Evolutionary conservation across 139 green algal species (phyloP).

Genomic region (Haematococcus lacustris): DNA sequence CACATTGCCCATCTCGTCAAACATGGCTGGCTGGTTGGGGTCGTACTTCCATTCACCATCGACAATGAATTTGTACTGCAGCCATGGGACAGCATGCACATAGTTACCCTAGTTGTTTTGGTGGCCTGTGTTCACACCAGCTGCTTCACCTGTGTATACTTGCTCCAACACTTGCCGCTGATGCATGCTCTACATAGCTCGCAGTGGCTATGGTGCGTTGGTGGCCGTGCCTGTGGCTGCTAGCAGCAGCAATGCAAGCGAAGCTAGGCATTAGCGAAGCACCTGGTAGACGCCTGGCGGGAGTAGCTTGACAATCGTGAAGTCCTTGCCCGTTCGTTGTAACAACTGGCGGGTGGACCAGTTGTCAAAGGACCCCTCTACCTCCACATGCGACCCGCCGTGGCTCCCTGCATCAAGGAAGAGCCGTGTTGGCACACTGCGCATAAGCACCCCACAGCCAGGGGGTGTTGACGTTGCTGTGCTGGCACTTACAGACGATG

Average conservation of each 20-base stretch:
- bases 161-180: not conserved
- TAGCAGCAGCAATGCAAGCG: too few species aligned
- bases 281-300: conserved; percentile 90
- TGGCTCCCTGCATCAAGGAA: conserved; percentile 59
- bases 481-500: conserved; percentile 67
- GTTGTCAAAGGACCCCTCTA: conserved; percentile 96
- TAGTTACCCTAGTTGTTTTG: too few species aligned
- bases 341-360: conserved; percentile 80
- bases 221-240: too few species aligned
- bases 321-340: conserved; percentile 84
- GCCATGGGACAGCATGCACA: too few species aligned
- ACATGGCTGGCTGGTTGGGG: conserved; percentile 90
- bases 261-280: too few species aligned
- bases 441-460: not conserved
- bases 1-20: conserved; percentile 94
- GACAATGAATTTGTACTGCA: conserved; percentile 96
- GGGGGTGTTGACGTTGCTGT: not conserved
- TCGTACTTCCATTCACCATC: conserved; percentile 95
- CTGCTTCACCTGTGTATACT: not conserved
- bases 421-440: not conserved
- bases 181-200: not conserved
- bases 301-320: conserved; percentile 93
- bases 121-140: not conserved
- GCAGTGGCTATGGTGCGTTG: too few species aligned
- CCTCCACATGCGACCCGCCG: conserved; percentile 79